Conservation (phyloP, 2,329 filamentous ascomycete species). For the Apiospora koreana region DNA sequence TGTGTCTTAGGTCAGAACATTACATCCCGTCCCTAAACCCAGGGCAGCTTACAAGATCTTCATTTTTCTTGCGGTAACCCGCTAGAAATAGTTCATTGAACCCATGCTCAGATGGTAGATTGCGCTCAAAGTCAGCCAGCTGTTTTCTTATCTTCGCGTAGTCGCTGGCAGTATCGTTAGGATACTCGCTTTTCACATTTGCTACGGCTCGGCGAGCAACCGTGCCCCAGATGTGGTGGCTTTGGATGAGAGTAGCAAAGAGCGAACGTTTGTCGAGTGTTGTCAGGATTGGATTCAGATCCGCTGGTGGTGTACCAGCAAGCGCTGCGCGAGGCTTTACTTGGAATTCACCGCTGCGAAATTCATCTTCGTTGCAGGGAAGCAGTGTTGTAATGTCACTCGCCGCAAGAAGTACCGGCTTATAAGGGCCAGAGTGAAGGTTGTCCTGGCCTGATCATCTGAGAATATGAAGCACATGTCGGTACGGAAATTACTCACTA, state of each 20-base stretch:
- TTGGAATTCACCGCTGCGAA: conserved; percentile 25
- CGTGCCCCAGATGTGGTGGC: conserved; percentile 55
- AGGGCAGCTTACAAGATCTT: conserved; percentile 46
- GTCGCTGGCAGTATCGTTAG: conserved; percentile 50
- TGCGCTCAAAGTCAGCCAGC: conserved; percentile 49
- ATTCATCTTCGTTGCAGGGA: conserved; percentile 54
- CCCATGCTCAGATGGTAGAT: conserved; percentile 47
- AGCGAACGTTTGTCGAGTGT: conserved; percentile 48
- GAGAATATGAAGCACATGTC: neutral
- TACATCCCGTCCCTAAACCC: no score
- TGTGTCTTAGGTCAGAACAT: conserved; percentile 22
- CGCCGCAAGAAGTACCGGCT: conserved; percentile 51
- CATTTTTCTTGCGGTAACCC: conserved; percentile 47
- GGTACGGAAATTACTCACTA: conserved; percentile 33
- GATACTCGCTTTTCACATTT: conserved; percentile 43
- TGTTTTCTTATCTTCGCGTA: conserved; percentile 45
- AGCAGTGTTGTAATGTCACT: conserved; percentile 57
- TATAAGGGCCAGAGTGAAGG: conserved; percentile 53
- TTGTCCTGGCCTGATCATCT: conserved; percentile 49
- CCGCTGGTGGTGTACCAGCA: conserved; percentile 52
- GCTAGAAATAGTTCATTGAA: conserved; percentile 46
- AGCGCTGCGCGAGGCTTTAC: conserved; percentile 47
- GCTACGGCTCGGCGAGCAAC: conserved; percentile 50
- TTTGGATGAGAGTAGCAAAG: conserved; percentile 57
- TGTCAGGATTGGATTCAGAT: conserved; percentile 45